These are phyloP conservation scores for Mucor sp. DNA, from an alignment of 371 early-diverging fungal species.

Conservation along the genomic window DNA sequence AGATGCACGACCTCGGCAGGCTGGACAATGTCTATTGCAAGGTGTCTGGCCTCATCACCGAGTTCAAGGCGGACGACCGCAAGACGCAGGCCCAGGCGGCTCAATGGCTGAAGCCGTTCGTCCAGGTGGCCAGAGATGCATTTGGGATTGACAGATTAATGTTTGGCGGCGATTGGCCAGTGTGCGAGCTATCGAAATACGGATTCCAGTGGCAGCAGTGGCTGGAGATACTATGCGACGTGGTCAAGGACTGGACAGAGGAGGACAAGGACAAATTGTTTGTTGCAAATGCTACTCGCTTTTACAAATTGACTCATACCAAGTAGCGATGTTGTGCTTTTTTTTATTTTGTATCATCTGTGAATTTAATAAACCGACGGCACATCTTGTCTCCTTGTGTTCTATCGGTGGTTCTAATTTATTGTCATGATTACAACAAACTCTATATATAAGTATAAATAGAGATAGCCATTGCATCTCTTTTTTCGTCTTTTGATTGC, in stretches of 20 bases:
- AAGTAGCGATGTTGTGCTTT: neutral
- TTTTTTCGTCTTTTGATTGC: neutral
- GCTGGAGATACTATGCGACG: conserved; percentile 31
- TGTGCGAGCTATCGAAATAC: conserved; percentile 21
- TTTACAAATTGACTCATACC: conserved; percentile 16
- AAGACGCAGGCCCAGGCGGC: conserved; percentile 4
- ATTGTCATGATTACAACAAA: neutral
- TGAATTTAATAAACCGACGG: neutral
- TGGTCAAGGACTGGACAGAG: conserved; percentile 30
- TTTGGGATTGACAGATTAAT: conserved; percentile 49
- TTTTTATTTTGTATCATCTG: neutral
- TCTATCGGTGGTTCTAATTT: neutral
- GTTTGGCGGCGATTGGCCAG: conserved; percentile 53
- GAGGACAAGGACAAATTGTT: conserved; percentile 41
- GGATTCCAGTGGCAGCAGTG: conserved; percentile 29
- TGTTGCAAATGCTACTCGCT: conserved; percentile 35
- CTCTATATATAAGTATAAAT: neutral
- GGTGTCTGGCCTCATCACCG: conserved; percentile 45
- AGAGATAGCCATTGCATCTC: neutral
- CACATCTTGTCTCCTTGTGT: neutral
- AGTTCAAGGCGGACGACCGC: conserved; percentile 11
- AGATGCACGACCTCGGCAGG: conserved; percentile 25
- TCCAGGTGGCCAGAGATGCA: conserved; percentile 31
- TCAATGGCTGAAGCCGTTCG: conserved; percentile 36
- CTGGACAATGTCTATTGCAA: conserved; percentile 42